Base-by-base conservation (phyloP, 208 protist species). In the Perkinsela sp. region DNA sequence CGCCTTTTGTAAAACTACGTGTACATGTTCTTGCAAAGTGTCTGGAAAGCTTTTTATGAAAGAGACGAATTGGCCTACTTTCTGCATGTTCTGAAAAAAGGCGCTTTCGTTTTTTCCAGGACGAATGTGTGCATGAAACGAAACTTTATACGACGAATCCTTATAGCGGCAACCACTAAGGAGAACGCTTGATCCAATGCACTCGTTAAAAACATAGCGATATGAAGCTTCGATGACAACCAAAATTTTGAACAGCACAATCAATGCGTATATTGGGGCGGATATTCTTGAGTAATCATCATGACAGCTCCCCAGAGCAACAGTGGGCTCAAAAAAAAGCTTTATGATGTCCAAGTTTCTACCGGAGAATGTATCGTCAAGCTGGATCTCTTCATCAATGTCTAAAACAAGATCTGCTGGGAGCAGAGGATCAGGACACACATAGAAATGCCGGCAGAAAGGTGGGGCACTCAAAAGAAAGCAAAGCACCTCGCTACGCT, bases 41-140 rank as follows among this genome's bases (percentile, higher is more conserved):
- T 57, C 40, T 22, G 40, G 40, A 57, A n/a, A 57, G 40, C 40
- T 22, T 57, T 57, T 57, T 57, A 57, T n/a, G 40, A 57, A 57
- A 22, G 6, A n/a, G 40, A 57, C 22, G 40, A n/a, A 57, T 22
- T 57, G 40, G 22, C 40, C 6, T 22, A 57, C 6, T n/a, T 57
- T 22, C 6, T 57, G 6, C 40, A 57, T 57, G 22, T 57, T 57
- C 13, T 6, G 13, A 57, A 57, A 57, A 57, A 57, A 6, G 6
- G 40, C 40, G 40, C 22, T 57, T 57, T 57, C 22, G 6, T 22
- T 57, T 6, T 57, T n/a, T 57, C 22, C 22, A 22, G 40, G 40
- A n/a, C 40, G 40, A 22, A 57, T 57, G 40, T 57, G 40, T 57
- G 22, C 40, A 57, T 57, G 40, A 57, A 57, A 57, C 6, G 40